Conservation (phyloP, 2,329 filamentous ascomycete species). For the Curvularia verruculosa region DNA sequence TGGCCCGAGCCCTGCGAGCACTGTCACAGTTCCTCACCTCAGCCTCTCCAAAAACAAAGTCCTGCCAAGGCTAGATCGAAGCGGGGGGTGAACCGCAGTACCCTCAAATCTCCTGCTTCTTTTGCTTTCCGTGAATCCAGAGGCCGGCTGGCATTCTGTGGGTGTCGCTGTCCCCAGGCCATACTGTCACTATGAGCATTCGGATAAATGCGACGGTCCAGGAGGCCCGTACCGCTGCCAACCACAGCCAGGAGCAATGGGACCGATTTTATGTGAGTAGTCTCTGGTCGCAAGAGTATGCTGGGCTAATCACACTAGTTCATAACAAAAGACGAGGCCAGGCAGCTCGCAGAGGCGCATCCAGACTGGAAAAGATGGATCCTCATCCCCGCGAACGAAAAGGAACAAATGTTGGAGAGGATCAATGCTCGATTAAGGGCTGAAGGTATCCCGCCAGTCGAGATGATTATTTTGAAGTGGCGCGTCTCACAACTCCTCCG, state of each 20-base stretch:
- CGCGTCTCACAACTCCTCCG: conserved; percentile 45
- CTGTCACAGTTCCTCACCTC: conserved; percentile 46
- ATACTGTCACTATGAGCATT: conserved; percentile 43
- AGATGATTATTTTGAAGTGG: conserved; percentile 49
- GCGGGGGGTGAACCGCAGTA: conserved; percentile 45
- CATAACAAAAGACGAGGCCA: conserved; percentile 48
- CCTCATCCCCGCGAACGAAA: conserved; percentile 46
- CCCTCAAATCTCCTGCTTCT: conserved; percentile 47
- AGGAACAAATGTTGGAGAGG: conserved; percentile 43
- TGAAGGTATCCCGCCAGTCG: conserved; percentile 45
- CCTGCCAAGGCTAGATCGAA: conserved; percentile 47
- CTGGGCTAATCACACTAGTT: conserved; percentile 40
- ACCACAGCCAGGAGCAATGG: conserved; percentile 48
- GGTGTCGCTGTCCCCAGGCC: conserved; percentile 28
- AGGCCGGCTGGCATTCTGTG: conserved; percentile 33
- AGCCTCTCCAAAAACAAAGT: conserved; percentile 48
- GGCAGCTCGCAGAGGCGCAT: conserved; percentile 45
- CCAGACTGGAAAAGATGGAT: conserved; percentile 48
- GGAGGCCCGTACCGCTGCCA: conserved; percentile 44
- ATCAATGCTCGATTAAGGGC: conserved; percentile 44
- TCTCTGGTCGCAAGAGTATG: conserved; percentile 13
- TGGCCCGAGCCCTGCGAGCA: conserved; percentile 47
- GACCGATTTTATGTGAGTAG: conserved; percentile 47
- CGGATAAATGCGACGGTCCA: conserved; percentile 48
- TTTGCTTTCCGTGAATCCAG: conserved; percentile 40